Evolutionary conservation across 768 basidiomycete genomes (phyloP), one percentile per base, ranked within the genome.

Genomic region (Tulasnella sp.): DNA sequence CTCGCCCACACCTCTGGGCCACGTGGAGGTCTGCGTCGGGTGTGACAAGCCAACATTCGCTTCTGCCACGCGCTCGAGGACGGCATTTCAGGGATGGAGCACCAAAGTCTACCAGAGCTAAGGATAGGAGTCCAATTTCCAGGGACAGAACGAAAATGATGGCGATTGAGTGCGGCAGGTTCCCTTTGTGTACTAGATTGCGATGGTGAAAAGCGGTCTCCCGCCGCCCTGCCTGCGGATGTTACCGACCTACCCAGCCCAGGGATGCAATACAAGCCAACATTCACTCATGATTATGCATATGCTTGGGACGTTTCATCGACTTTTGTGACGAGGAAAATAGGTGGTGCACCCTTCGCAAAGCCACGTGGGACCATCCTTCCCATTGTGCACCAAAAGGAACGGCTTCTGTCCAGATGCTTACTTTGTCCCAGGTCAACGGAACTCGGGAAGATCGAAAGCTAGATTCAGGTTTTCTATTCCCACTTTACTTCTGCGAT

Each of bases 31-130:
- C 23, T 9, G 51, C 20, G n/a, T 67, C 32, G 61, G 61, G 16
- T 67, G 61, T 67, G 61, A 67, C 13, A 35, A 29, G 26, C 61
- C 29, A 51, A 6, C 61, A 35, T 13, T 26, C 15, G 61, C 61
- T 67, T 67, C 61, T 67, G 61, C 61, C 61, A 67, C 61, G 61
- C 61, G 61, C 61, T 15, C 61, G 61, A 67, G 61, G 61, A 29
- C 32, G 35, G 61, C 9, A 35, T 16, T 67, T 35, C 61, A 67
- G 32, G 61, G 61, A 5, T 26, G 23, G 61, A 32, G 18, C 32
- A 13, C 61, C 4, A 32, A 67, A 32, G 23, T 35, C 61, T 67
- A 26, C 61, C 26, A 26, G 11, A 67, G 23, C 10, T 29, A 32
- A 18, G 32, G 29, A 67, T 67, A 67, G 61, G 61, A 32, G 61